Evolutionary conservation across 75 land plant species (phyloP).

Genomic region (Pinus albicaulis): DNA sequence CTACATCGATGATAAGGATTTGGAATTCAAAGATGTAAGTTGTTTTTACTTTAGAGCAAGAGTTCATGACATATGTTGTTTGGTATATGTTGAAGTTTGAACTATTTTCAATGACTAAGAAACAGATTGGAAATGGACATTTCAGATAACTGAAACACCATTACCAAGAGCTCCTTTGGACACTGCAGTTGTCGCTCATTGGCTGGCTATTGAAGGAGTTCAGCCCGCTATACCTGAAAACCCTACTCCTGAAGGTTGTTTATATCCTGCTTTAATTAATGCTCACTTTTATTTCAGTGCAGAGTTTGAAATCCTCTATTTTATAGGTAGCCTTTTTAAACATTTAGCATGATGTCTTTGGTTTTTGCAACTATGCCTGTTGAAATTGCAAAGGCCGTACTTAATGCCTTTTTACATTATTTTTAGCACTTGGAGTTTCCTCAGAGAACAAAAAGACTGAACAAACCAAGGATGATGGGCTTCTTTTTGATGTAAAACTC

Average conservation of each 20-base stretch:
- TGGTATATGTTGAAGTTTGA: not conserved
- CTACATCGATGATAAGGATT: conserved; percentile 89
- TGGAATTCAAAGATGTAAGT: conserved; percentile 92
- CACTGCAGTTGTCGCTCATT: conserved; percentile 76
- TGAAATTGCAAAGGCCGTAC: not conserved
- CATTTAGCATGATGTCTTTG: not conserved
- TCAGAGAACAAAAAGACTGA: conserved; percentile 54
- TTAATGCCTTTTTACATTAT: conserved; percentile 3
- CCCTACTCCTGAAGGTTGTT: conserved; percentile 74
- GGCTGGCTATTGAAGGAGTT: conserved; percentile 98
- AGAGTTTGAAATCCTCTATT: not conserved
- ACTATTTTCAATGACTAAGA: not conserved
- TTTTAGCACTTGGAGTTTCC: conserved; percentile 56
- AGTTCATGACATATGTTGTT: not conserved
- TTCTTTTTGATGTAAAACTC: conserved; percentile 61
- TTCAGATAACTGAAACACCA: conserved; percentile 89
- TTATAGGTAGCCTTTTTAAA: not conserved
- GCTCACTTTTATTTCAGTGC: not conserved
- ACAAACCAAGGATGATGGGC: conserved; percentile 51
- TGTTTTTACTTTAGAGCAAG: not conserved
- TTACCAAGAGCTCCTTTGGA: conserved; percentile 94
- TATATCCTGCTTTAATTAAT: not conserved
- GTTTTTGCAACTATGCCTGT: not conserved
- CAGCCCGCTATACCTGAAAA: conserved; percentile 99
- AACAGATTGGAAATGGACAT: not conserved